phyloP scores from a whole-genome alignment of 768 basidiomycete species.

The Amanita pallidorosea region DNA sequence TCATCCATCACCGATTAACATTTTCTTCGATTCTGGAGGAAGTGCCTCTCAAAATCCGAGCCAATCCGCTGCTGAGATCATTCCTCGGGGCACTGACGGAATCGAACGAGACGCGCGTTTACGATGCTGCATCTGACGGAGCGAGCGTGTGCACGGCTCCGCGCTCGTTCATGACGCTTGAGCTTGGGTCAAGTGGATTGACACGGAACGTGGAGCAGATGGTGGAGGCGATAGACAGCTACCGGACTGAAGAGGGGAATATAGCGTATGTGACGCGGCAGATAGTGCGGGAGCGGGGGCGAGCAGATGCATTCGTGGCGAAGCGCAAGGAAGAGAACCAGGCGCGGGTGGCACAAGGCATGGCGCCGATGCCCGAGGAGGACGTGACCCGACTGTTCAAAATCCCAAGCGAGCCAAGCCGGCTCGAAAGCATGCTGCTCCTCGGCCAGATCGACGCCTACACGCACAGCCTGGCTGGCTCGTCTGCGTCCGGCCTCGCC shows the following conservation, averaged over 20 bases:
- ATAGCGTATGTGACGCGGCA: constrained; percentile 81
- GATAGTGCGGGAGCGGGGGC: constrained; percentile 74
- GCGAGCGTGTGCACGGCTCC: constrained; percentile 32
- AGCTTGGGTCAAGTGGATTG: constrained; percentile 60
- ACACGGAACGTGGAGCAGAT: constrained; percentile 76
- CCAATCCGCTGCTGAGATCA: constrained; percentile 68
- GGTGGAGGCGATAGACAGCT: constrained; percentile 75
- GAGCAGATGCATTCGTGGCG: constrained; percentile 68
- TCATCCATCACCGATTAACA: constrained; percentile 71
- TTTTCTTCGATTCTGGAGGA: constrained; percentile 83
- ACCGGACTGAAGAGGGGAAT: constrained; percentile 88
- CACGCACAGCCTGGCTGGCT: constrained; percentile 64
- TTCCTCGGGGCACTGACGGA: constrained; percentile 61
- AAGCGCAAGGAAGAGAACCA: constrained; percentile 89
- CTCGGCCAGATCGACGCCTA: constrained; percentile 84
- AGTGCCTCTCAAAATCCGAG: constrained; percentile 76
- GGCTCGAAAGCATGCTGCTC: constrained; percentile 77
- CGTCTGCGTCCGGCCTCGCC: constrained; percentile 55
- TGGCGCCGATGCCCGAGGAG: constrained; percentile 81
- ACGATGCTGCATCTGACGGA: constrained; percentile 26
- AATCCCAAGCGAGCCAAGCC: constrained; percentile 80
- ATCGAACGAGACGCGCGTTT: constrained; percentile 26
- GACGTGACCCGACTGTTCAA: constrained; percentile 78
- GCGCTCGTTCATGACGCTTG: constrained; percentile 56
- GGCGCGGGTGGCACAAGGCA: constrained; percentile 66